Base-by-base conservation (phyloP, 139 green algal species). In the Edaphochlamys debaryana region DNA sequence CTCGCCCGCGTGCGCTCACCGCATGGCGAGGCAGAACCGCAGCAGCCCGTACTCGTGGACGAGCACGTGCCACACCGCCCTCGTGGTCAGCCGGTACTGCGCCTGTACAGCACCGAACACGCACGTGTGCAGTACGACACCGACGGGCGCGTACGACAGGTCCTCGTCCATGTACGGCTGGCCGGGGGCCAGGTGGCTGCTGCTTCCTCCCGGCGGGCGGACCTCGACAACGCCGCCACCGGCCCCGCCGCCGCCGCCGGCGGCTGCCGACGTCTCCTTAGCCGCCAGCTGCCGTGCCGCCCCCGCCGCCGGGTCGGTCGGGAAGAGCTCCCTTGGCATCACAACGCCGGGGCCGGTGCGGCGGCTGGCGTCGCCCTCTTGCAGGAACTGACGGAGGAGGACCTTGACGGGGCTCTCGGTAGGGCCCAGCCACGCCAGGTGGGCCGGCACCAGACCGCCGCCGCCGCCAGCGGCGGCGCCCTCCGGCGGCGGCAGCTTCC, bases 61-160 rank as follows among this genome's bases (percentile, higher is more conserved):
- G 34, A 82, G 76, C 63, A 82, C 32, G 62, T 82, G 76, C 76
- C 76, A 82, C 64, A 73, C 41, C 32, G 76, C 76, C 5, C 76
- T 62, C 19, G 41, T 82, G 19, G 76, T 82, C 9, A 82, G 76
- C 4, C 76, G 76, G 64, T 82, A 82, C 42, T 74, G 63, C 76
- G 63, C 32, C 76, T 67, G 63, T 19, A 82, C 76, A 20, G 32
- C 38, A 63, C 42, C 42, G 76, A 30, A 48, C 63, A 82, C 34
- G 45, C 76, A 82, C 17, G 42, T 66, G 15, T 74, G 63, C 54
- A 82, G 30, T 13, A 63, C 76, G 4, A 82, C 63, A 19, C 42
- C 45, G 7, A 82, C 76, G 22, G 76, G 76, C 34, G 45, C 76
- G 63, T 73, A 82, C 63, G 76, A 48, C 62, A 82, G 76, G 63